Percentiles rank a stretch among this genome's conserved stretches.
Conservation (phyloP, 352 stramenopile genomes). For the Globisporangium paddicum region DNA sequence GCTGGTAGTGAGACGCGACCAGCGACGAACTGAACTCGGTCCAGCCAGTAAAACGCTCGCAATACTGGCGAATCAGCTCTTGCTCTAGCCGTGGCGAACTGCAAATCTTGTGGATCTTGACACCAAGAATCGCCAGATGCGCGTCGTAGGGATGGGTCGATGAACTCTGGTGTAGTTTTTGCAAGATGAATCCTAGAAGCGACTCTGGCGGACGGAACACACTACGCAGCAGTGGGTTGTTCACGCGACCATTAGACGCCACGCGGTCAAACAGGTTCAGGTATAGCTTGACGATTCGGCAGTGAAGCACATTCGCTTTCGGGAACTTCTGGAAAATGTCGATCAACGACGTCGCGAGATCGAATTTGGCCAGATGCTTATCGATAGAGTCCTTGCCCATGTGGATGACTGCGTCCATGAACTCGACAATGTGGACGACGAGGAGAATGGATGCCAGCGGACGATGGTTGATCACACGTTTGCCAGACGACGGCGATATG, state of each 20-base stretch:
- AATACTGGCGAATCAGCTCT: slow-evolving; percentile 76
- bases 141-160: slow-evolving; percentile 57
- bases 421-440: slow-evolving; percentile 59
- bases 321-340: slow-evolving; percentile 72
- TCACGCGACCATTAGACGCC: slow-evolving; percentile 54
- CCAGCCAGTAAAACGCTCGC: slow-evolving; percentile 52
- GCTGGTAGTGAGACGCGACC: slow-evolving; percentile 68
- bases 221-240: slow-evolving; percentile 70
- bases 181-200: slow-evolving; percentile 63
- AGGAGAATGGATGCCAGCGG: slow-evolving; percentile 60
- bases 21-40: slow-evolving; percentile 61
- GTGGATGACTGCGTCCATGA: slow-evolving; percentile 52
- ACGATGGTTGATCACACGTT: slow-evolving; percentile 53
- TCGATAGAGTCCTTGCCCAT: slow-evolving; percentile 66
- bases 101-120: slow-evolving; percentile 81
- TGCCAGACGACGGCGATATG: slow-evolving; percentile 42
- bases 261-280: slow-evolving; percentile 63
- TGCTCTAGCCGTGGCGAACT: slow-evolving; percentile 67
- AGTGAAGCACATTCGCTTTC: slow-evolving; percentile 70
- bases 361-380: slow-evolving; percentile 39
- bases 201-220: slow-evolving; percentile 68
- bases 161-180: slow-evolving; percentile 47
- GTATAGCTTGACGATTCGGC: slow-evolving; percentile 61
- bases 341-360: slow-evolving; percentile 55
- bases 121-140: slow-evolving; percentile 66